phyloP scores from a whole-genome alignment of 495 filamentous ascomycete species.

The Patellaria atrata region DNA sequence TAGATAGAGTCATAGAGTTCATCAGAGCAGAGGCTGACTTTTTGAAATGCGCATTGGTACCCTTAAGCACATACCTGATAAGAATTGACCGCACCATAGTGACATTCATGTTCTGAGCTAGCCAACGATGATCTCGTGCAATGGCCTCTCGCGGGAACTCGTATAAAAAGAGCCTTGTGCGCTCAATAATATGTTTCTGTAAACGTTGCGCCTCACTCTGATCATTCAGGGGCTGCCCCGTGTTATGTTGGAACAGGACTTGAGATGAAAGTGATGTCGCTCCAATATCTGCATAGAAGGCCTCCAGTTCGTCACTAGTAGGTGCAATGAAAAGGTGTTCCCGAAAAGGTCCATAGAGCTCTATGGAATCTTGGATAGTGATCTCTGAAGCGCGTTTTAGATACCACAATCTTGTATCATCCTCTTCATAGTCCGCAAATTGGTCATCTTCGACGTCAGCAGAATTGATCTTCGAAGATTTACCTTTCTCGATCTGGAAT shows the following conservation, averaged over 20 bases:
- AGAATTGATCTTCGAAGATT: slow-evolving; percentile 19
- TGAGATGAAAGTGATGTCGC: slow-evolving; percentile 41
- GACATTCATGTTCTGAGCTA: slow-evolving; percentile 75
- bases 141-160: slow-evolving; percentile 50
- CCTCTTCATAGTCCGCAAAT: slow-evolving; percentile 44
- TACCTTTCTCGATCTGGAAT: slow-evolving; percentile 36
- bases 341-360: slow-evolving; percentile 71
- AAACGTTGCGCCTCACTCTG: slow-evolving; percentile 42
- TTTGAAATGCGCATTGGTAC: slow-evolving; percentile 39
- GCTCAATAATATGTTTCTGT: slow-evolving; percentile 67
- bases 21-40: no score
- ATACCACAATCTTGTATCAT: slow-evolving; percentile 57
- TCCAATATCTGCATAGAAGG: slow-evolving; percentile 60
- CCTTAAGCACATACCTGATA: slow-evolving; percentile 56
- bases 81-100: slow-evolving; percentile 50
- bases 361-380: slow-evolving; percentile 75
- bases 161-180: slow-evolving; percentile 74
- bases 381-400: slow-evolving; percentile 55
- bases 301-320: slow-evolving; percentile 72
- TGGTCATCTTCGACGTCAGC: slow-evolving; percentile 30
- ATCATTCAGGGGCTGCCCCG: slow-evolving; percentile 39
- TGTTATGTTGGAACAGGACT: slow-evolving; percentile 44
- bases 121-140: slow-evolving; percentile 72
- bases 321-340: slow-evolving; percentile 68
- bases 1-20: slow-evolving; percentile 43